Percentiles rank a stretch among this genome's conserved stretches.
These are phyloP conservation scores for Camelina sativa DNA, from an alignment of 345 rosid genomes.

Conservation along the genomic window DNA sequence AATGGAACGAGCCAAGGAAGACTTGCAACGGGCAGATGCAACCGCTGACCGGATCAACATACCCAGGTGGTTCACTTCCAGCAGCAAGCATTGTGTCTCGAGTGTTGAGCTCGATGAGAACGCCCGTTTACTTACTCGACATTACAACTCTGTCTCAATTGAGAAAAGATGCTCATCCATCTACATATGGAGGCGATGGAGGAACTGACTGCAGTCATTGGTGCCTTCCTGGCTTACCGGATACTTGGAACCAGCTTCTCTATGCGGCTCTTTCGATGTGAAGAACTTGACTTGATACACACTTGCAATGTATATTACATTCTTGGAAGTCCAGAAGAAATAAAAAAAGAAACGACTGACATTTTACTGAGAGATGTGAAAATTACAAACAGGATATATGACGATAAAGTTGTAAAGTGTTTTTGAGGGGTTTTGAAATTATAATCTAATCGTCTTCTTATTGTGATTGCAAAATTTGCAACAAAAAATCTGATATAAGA, in stretches of 20 bases:
- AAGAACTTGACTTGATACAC: constrained; percentile 33
- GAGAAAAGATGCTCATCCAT: constrained; percentile 93
- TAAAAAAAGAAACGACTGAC: constrained; percentile 10
- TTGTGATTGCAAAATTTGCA: constrained; percentile 14
- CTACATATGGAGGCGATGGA: constrained; percentile 56
- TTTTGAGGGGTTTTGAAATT: constrained; percentile 5
- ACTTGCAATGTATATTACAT: constrained; percentile 29
- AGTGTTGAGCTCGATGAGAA: constrained; percentile 63
- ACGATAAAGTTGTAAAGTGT: constrained; percentile 23
- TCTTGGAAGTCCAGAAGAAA: constrained; percentile 8
- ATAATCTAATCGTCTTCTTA: constrained; percentile 9
- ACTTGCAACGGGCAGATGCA: constrained; percentile 64
- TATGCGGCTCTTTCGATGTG: constrained; percentile 73
- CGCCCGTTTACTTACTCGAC: constrained; percentile 74
- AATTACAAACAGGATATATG: constrained; percentile 17
- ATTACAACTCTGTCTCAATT: constrained; percentile 85
- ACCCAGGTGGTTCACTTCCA: constrained; percentile 77
- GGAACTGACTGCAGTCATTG: constrained; percentile 94
- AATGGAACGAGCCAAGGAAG: constrained; percentile 75
- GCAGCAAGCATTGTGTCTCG: constrained; percentile 57
- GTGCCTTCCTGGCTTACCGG: constrained; percentile 97
- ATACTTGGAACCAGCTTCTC: constrained; percentile 94
- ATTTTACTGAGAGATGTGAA: constrained; percentile 24
- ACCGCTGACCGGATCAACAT: constrained; percentile 72
- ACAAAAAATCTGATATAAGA: constrained; percentile 10